Evolutionary conservation across 164 flowering plant species (phyloP), one percentile per base, ranked within the genome.

Genomic region (Annona squamosa): DNA sequence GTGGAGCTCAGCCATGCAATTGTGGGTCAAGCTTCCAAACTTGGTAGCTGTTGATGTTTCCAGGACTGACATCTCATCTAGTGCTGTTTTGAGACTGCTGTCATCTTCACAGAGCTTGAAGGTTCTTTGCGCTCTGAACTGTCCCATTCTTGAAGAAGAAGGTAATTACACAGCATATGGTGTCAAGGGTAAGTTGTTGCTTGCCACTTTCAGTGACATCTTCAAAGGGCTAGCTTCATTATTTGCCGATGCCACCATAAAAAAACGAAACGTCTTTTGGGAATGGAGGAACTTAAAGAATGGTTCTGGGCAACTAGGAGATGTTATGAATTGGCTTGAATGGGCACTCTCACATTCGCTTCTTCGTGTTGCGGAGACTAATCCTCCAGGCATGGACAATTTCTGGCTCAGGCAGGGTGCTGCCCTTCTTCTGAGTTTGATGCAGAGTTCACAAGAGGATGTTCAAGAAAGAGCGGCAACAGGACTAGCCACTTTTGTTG

Each of bases 391-490:
- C 10, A 77, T 90, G 73, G 94, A 93, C 77, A 70, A 75, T 70
- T 92, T 96, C 73, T 96, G 99, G 99, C 85, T 96, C 42, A 87
- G 78, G 70, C 97, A 96, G 80, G 98, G 98, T 43, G 91, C 97
- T 48, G 47, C 85, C 16, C 64, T 96, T 71, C 85, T 96, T 80
- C 89, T 93, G 37, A 86, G 84, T 80, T 81, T 96, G 76, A 86
- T 90, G 87, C 92, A 89, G 79, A 93, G 98, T 73, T 80, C 80
- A 4, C 95, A 92, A 78, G 99, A 92, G 80, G 98, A 96, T 81
- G 98, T 93, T 75, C 99, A 93, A 79, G 99, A 96, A 80, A 89
- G 94, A 82, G 97, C 99, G 68, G 99, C 98, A 9, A 90, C 95
- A 3, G 99, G 97, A 48, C 90, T 96, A 76, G 98, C 99, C 70